phyloP scores from a whole-genome alignment of 768 basidiomycete species.

The Imleria badia region DNA sequence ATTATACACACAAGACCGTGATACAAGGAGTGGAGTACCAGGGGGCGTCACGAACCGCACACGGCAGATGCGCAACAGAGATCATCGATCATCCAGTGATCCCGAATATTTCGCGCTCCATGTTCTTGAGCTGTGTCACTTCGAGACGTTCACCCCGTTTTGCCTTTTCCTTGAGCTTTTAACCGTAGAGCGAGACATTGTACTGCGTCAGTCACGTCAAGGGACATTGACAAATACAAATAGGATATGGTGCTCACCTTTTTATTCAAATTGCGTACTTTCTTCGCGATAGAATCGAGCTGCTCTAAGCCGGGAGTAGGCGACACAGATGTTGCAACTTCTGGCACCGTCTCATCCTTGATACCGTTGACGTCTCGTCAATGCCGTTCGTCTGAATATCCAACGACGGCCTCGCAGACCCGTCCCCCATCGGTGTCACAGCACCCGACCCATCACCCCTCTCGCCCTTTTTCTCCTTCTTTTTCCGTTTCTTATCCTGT shows the following conservation, averaged over 20 bases:
- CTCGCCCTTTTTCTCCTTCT: slow-evolving; percentile 53
- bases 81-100: slow-evolving; percentile 14
- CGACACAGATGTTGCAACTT: slow-evolving; percentile 37
- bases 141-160: slow-evolving; percentile 90
- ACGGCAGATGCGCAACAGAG: background rate
- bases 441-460: slow-evolving; percentile 30
- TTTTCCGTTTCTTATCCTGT: slow-evolving; percentile 45
- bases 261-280: slow-evolving; percentile 91
- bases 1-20: background rate
- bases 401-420: slow-evolving; percentile 34
- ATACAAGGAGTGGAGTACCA: background rate
- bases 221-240: background rate
- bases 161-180: slow-evolving; percentile 89
- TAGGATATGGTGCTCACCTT: slow-evolving; percentile 55
- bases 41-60: background rate
- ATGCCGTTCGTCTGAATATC: slow-evolving; percentile 35
- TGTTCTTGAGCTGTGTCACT: slow-evolving; percentile 95
- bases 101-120: slow-evolving; percentile 72
- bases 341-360: slow-evolving; percentile 7
- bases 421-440: slow-evolving; percentile 29
- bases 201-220: background rate
- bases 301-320: slow-evolving; percentile 56
- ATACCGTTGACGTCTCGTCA: slow-evolving; percentile 13
- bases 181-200: slow-evolving; percentile 48
- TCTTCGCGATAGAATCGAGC: slow-evolving; percentile 87